These are phyloP conservation scores for Mycocentrospora acerina DNA, from an alignment of 2,329 filamentous ascomycete species.

Conservation along the genomic window DNA sequence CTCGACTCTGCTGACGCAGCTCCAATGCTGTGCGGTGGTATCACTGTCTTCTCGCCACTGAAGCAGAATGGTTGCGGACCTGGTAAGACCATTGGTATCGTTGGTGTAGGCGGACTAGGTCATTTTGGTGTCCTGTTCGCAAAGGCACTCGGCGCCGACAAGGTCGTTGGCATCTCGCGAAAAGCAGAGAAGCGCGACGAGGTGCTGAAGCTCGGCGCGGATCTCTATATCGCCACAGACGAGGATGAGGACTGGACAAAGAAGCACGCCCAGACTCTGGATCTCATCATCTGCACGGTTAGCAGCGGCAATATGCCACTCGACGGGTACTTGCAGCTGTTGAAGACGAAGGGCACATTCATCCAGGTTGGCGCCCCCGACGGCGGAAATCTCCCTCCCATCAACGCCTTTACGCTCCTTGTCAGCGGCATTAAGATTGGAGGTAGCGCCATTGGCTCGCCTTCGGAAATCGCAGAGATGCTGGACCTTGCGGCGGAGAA, in stretches of 20 bases:
- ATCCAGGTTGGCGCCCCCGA: slow-evolving; percentile 69
- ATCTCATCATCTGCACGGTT: slow-evolving; percentile 61
- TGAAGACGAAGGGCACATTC: slow-evolving; percentile 61
- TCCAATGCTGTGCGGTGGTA: slow-evolving; percentile 80
- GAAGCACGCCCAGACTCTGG: slow-evolving; percentile 54
- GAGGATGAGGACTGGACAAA: slow-evolving; percentile 61
- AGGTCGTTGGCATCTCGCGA: slow-evolving; percentile 65
- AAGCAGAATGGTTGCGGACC: slow-evolving; percentile 72
- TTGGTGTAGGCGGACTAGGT: slow-evolving; percentile 72
- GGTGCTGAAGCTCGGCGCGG: slow-evolving; percentile 60
- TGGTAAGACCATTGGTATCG: slow-evolving; percentile 74
- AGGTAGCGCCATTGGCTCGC: slow-evolving; percentile 53
- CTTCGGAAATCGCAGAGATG: slow-evolving; percentile 63
- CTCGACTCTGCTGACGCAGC: slow-evolving; percentile 63
- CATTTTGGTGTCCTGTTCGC: slow-evolving; percentile 73
- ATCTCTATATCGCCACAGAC: slow-evolving; percentile 62
- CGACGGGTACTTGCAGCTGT: slow-evolving; percentile 59
- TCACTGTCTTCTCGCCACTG: slow-evolving; percentile 76
- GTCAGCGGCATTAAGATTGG: slow-evolving; percentile 53
- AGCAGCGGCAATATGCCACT: slow-evolving; percentile 55
- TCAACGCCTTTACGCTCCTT: slow-evolving; percentile 62
- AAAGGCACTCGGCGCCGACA: slow-evolving; percentile 68
- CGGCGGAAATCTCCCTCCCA: slow-evolving; percentile 51
- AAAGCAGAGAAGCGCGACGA: slow-evolving; percentile 62
- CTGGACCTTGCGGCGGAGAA: slow-evolving; percentile 60